A percentile compares a stretch with the other conserved stretches of the same genome.
These are phyloP conservation scores for Diplodia seriata DNA, from an alignment of 2,329 filamentous ascomycete genomes.

Conservation along the genomic window DNA sequence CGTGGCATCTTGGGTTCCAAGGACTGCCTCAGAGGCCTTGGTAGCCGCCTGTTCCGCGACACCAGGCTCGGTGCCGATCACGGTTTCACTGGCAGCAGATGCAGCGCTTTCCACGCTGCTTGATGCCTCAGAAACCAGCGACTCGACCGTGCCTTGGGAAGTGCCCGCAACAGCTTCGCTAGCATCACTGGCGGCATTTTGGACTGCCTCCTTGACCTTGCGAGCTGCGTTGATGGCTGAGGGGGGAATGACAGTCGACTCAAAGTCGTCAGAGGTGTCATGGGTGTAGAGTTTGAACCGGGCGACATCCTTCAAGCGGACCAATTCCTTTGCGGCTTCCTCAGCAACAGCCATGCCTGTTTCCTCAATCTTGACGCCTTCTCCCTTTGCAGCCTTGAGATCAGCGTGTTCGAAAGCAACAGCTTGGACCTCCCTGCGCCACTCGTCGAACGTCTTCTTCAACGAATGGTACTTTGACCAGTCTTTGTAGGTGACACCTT, in stretches of 20 bases:
- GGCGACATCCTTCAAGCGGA: conserved; percentile 80
- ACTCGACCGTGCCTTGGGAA: conserved; percentile 47
- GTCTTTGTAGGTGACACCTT: conserved; percentile 94
- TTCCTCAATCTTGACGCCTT: conserved; percentile 74
- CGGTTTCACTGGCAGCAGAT: conserved; percentile 38
- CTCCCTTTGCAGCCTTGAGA: conserved; percentile 70
- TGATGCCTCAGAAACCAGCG: conserved; percentile 43
- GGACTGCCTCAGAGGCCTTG: conserved; percentile 44
- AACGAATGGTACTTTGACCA: conserved; percentile 95
- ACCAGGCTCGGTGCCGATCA: conserved; percentile 38
- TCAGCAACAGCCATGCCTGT: conserved; percentile 82
- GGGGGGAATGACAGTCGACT: conserved; percentile 67
- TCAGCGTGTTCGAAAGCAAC: conserved; percentile 77
- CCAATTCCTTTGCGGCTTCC: conserved; percentile 78
- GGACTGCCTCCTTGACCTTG: conserved; percentile 49
- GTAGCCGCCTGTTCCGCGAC: conserved; percentile 45
- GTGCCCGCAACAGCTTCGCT: conserved; percentile 41
- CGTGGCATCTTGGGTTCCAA: conserved; percentile 31
- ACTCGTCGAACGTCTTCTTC: conserved; percentile 80
- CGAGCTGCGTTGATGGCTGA: conserved; percentile 58
- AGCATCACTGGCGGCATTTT: conserved; percentile 34
- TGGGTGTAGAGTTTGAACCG: conserved; percentile 80
- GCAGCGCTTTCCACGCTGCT: conserved; percentile 37
- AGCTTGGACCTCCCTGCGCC: conserved; percentile 81
- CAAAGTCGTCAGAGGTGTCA: conserved; percentile 81